Percentiles rank a stretch among this genome's conserved stretches.
phyloP scores from a whole-genome alignment of 2,329 filamentous ascomycete species.

The Metarhizium anisopliae region DNA sequence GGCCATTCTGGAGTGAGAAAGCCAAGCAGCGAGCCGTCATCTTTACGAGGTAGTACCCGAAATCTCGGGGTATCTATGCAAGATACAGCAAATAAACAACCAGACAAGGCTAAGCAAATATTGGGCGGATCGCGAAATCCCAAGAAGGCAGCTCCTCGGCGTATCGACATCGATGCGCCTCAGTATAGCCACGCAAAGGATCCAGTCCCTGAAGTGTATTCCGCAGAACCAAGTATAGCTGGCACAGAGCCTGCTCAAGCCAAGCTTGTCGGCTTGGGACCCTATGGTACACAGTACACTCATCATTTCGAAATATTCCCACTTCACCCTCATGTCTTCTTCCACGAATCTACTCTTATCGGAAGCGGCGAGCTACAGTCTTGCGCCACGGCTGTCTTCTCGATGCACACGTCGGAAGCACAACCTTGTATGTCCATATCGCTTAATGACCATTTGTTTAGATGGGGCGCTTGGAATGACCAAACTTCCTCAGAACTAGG shows the following conservation, averaged over 20 bases:
- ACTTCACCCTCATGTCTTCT: slow-evolving; percentile 45
- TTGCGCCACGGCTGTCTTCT: slow-evolving; percentile 22
- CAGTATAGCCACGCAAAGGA: slow-evolving; percentile 46
- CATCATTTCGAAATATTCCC: slow-evolving; percentile 56
- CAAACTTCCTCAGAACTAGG: slow-evolving; percentile 53
- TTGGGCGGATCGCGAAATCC: slow-evolving; percentile 22
- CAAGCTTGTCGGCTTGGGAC: slow-evolving; percentile 43
- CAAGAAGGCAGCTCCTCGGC: slow-evolving; percentile 34
- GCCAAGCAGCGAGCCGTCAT: background rate
- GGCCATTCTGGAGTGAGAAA: slow-evolving; percentile 7
- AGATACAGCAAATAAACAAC: background rate
- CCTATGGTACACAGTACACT: slow-evolving; percentile 52
- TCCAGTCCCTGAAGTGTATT: slow-evolving; percentile 27
- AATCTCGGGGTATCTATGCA: background rate
- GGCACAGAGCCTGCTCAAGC: slow-evolving; percentile 11
- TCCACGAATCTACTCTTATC: slow-evolving; percentile 50
- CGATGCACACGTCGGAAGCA: slow-evolving; percentile 9
- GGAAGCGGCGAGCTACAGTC: slow-evolving; percentile 36
- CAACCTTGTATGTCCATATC: slow-evolving; percentile 31
- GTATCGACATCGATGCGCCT: slow-evolving; percentile 40
- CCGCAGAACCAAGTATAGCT: slow-evolving; percentile 5
- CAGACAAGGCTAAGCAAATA: background rate
- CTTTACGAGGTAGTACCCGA: background rate
- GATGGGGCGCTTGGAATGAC: slow-evolving; percentile 50
- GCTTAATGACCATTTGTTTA: slow-evolving; percentile 39